Conservation (phyloP, 2,329 filamentous ascomycete species). For the Exserohilum rostratum region DNA sequence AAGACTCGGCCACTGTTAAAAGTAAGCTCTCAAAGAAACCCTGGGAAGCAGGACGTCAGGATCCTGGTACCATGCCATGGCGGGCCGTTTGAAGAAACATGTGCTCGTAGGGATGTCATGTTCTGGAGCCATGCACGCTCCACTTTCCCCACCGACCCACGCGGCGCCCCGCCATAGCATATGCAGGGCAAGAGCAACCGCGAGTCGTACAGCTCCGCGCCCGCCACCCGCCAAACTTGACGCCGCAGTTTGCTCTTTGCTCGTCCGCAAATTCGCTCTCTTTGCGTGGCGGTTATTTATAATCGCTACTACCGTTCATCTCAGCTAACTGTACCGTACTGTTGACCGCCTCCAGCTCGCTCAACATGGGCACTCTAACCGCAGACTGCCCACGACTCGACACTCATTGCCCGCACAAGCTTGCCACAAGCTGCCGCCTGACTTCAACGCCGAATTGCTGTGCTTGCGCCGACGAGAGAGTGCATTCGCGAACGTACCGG, state of each 20-base stretch:
- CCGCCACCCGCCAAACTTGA: constrained; percentile 7
- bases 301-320: background rate
- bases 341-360: background rate
- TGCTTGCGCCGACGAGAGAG: constrained; percentile 49
- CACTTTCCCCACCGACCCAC: constrained; percentile 4
- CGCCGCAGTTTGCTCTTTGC: background rate
- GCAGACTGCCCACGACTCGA: constrained; percentile 45
- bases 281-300: background rate
- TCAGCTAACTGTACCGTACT: background rate
- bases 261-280: background rate
- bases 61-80: background rate
- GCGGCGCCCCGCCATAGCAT: constrained; percentile 41
- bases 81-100: background rate
- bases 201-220: constrained; percentile 4
- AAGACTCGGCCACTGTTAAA: background rate
- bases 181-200: constrained; percentile 10
- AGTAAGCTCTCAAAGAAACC: background rate
- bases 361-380: constrained; percentile 49
- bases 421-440: constrained; percentile 51
- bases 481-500: constrained; percentile 52
- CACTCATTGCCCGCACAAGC: constrained; percentile 50
- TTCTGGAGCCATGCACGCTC: constrained; percentile 2
- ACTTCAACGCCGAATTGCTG: constrained; percentile 50
- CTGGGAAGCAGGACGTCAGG: background rate
- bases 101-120: background rate